Base-by-base conservation (phyloP, 164 flowering plant genomes). In the Pachysandra terminalis region DNA sequence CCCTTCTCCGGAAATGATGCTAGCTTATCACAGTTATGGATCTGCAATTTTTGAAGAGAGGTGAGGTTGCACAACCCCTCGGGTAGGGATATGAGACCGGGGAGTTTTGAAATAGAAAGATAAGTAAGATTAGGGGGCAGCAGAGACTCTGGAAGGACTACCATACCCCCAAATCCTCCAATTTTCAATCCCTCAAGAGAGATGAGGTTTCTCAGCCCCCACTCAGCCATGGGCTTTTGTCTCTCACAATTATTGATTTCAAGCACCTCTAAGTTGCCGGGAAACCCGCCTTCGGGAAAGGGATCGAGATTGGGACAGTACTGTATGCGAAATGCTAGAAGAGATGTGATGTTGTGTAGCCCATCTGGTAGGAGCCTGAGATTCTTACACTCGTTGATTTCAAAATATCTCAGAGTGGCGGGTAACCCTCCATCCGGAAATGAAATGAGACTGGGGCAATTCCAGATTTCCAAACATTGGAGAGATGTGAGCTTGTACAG, bases 11-110 rank as follows among this genome's bases (percentile, higher is more conserved):
- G n/a, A n/a, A n/a, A n/a, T n/a, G n/a, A n/a, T n/a, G n/a, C n/a
- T n/a, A n/a, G n/a, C n/a, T n/a, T n/a, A n/a, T n/a, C n/a, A 27
- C 75, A 75, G 14, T n/a, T 0, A 53, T 55, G 37, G 23, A 9
- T 25, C 61, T 32, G 37, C 7, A 69, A 54, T 12, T 41, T 13
- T 19, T 22, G 19, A 55, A 69, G 67, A 41, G 37, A 35, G 21
- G n/a, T 56, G 61, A 69, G 35, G 7, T 32, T 7, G 37, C 7
- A 7, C 3, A 32, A 32, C 17, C 51, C 6, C 14, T 45, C 51
- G 6, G 16, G 17, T 45, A 45, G 51, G 17, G 10, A 5, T 12
- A 3, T 1, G 51, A 45, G 14, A 10, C 10, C 17, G 4, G 51
- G 51, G 51, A 45, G 51, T 5, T 15, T 15, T 5, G 4, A 1